Evolutionary conservation across 2,329 filamentous ascomycete species (phyloP), one percentile per base, ranked within the genome.

Genomic region (Aspergillus sp.): DNA sequence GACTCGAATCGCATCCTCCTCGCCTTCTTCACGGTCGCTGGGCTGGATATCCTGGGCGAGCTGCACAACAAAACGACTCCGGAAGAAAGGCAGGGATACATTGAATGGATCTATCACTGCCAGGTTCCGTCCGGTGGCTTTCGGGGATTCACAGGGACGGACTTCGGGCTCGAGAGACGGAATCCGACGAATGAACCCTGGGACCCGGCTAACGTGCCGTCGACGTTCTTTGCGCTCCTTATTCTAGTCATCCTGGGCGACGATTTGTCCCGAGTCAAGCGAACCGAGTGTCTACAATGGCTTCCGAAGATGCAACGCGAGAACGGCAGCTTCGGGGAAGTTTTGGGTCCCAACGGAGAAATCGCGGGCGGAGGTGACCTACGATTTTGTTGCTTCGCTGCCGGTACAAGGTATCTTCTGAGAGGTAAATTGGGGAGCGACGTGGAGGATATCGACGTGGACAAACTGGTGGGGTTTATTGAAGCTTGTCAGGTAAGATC

Each of bases 301-400:
- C 77, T 99, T 64, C 82, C 79, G 57, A 83, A 75, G 54, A 77
- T 98, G 74, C 95, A 99, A 79, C 85, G 92, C 26, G 75, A 80
- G 0, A 91, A 98, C 72, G 95, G 95, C 2, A 96, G 92, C 68
- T 98, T 99, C 73, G 95, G 93, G 0, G 93, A 99, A 76, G 85
- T 91, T 1, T 72, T 94, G 2, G 84, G 83, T 4, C 84, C 85
- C 5, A 81, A 72, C 65, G 84, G 81, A 12, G 77, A 77, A 42
- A 81, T 94, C n/a, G 85, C 87, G 39, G 94, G 94, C 0, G 92
- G 92, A 0, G 84, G 85, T 57, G 95, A 99, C 75, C 89, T 92
- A 78, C 84, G 95, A 57, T 94, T 94, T 72, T 95, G 92, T 67
- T 96, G 95, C 74, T 87, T 92, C 70, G 93, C 91, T 3, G 85